Evolutionary conservation across 176 grass and related monocot genomes (phyloP), one percentile per base, ranked within the genome.

Genomic region (Oryza longistaminata): DNA sequence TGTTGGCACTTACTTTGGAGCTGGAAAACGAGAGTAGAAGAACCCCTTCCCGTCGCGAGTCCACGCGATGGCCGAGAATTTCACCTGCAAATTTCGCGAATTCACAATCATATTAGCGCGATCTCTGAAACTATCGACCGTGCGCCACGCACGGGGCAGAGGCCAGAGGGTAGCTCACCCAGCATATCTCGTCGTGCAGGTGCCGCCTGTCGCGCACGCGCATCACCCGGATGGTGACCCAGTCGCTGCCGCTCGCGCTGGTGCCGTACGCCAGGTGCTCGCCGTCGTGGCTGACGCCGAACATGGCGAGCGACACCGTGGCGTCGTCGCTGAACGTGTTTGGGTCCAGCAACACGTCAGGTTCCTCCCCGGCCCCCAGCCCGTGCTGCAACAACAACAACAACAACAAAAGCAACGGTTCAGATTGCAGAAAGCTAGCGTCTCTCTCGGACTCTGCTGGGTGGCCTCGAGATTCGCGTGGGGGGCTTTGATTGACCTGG

Each of bases 11-110:
- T 73, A 98, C 96, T 88, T 83, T 12, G 96, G 96, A 42, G 89
- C 81, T 3, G 96, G 93, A 55, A 93, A 98, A 0, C 96, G 96
- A 19, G 89, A 84, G 90, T 95, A 98, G 91, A 98, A 98, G 82
- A 98, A 98, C 3, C 96, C 96, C 49, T 78, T 85, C 27, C 85
- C 87, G 74, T 98, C 96, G 44, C 64, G 31, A 21, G 96, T 98
- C 96, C 96, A 98, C 12, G 83, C 92, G 65, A 95, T 71, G 76
- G 71, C 84, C 25, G 93, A 95, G 91, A 98, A 98, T 33, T 98
- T 98, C 26, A 96, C 94, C 94, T 95, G 74, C 21, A 88, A 88
- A 88, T 58, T 7, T 11, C n/a, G 11, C 11, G 55, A 67, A 24
- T 76, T 46, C 22, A n/a, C 25, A n/a, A 3, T 7, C 39, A 42